Percentiles rank a stretch among this genome's conserved stretches.
Conservation (phyloP, 129 eudicot genomes). For the Tagetes patula region DNA sequence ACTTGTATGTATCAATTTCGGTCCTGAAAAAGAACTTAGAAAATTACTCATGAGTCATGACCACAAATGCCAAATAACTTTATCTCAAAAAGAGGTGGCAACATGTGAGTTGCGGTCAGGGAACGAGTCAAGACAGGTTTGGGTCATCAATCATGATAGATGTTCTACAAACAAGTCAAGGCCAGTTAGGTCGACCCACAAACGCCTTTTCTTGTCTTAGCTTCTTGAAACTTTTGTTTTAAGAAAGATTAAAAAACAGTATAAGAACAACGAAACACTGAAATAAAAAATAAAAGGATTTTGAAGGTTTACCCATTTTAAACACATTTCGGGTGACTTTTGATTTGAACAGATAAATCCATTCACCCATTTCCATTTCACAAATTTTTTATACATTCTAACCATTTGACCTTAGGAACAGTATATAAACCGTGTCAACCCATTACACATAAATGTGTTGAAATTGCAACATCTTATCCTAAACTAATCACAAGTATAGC, state of each 20-base stretch:
- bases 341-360: neutral
- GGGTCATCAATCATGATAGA: neutral
- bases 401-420: neutral
- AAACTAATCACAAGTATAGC: constrained; percentile 15
- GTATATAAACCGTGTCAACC: neutral
- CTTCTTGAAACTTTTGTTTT: neutral
- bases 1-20: constrained; percentile 74
- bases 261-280: neutral
- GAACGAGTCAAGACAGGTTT: neutral
- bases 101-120: neutral
- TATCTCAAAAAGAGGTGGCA: constrained; percentile 6
- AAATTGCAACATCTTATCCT: neutral
- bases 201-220: neutral
- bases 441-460: neutral
- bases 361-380: neutral
- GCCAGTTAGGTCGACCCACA: neutral
- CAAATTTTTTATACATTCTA: neutral
- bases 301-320: neutral
- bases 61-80: constrained; percentile 7
- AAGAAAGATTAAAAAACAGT: neutral
- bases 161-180: neutral
- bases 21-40: constrained; percentile 45
- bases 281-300: neutral
- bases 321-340: neutral
- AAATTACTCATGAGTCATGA: constrained; percentile 8